Evolutionary conservation across 2,329 filamentous ascomycete genomes (phyloP).

Genomic region (Thelonectria discophora): DNA sequence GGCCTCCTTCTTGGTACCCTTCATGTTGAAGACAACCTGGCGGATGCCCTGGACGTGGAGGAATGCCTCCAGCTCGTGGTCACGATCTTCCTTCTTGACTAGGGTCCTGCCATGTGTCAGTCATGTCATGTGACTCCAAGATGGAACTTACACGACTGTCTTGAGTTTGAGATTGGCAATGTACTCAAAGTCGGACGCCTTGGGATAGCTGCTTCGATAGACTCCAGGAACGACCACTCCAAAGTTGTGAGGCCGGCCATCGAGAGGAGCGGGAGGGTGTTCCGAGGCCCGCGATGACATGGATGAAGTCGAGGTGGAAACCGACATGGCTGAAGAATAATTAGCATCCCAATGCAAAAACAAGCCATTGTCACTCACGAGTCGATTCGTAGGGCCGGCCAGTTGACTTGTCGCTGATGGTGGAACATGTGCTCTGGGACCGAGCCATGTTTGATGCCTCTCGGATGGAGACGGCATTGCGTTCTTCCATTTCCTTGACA

Average conservation of each 20-base stretch:
- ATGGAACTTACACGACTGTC: slow-evolving; percentile 74
- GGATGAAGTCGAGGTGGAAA: slow-evolving; percentile 27
- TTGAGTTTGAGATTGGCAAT: slow-evolving; percentile 74
- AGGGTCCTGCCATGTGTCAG: slow-evolving; percentile 59
- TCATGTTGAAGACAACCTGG: slow-evolving; percentile 79
- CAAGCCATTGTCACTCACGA: slow-evolving; percentile 19
- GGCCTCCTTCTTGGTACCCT: slow-evolving; percentile 85
- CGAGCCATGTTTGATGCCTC: slow-evolving; percentile 30
- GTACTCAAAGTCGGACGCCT: slow-evolving; percentile 74
- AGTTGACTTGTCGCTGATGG: slow-evolving; percentile 23
- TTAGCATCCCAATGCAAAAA: slow-evolving; percentile 19
- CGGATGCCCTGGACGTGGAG: slow-evolving; percentile 72
- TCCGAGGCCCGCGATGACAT: slow-evolving; percentile 27
- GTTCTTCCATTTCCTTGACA: slow-evolving; percentile 38
- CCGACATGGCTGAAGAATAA: slow-evolving; percentile 26
- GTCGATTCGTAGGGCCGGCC: slow-evolving; percentile 33
- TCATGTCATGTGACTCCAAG: neutral
- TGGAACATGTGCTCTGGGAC: slow-evolving; percentile 29
- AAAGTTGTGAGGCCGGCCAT: slow-evolving; percentile 73
- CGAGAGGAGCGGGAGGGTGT: slow-evolving; percentile 35
- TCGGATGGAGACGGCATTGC: slow-evolving; percentile 18
- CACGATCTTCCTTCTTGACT: slow-evolving; percentile 68
- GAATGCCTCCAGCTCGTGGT: slow-evolving; percentile 66
- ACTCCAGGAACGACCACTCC: slow-evolving; percentile 77
- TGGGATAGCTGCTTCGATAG: slow-evolving; percentile 85